phyloP scores from a whole-genome alignment of 495 filamentous ascomycete genomes.

The Halenospora varia region DNA sequence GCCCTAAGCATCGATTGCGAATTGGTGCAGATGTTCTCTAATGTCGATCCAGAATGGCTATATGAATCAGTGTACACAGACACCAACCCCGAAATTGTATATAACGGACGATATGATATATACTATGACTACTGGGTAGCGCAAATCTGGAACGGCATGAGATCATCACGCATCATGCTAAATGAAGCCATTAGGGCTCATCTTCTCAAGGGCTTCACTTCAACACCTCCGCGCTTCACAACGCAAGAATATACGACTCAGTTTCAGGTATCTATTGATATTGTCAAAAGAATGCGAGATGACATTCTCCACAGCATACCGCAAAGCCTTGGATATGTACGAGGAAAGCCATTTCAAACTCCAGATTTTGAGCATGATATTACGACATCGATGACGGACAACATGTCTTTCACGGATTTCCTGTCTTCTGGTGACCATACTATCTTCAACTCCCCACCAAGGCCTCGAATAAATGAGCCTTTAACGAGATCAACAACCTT shows the following conservation, averaged over 20 bases:
- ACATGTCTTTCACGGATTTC: not conserved
- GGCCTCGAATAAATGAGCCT: not conserved
- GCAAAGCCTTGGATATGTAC: constrained; percentile 33
- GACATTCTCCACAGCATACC: constrained; percentile 43
- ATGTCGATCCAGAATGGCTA: constrained; percentile 36
- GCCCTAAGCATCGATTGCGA: constrained; percentile 47
- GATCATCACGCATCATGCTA: constrained; percentile 52
- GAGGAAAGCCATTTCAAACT: constrained; percentile 4
- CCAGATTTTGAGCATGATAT: not conserved
- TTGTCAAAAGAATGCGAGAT: constrained; percentile 30
- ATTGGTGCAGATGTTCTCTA: constrained; percentile 38
- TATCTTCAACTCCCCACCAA: not conserved
- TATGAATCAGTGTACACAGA: constrained; percentile 32
- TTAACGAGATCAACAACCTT: not conserved
- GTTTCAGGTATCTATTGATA: constrained; percentile 5
- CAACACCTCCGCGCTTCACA: constrained; percentile 1
- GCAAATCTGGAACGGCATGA: constrained; percentile 60
- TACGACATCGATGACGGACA: not conserved
- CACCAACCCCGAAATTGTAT: constrained; percentile 32
- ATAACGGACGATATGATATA: constrained; percentile 53
- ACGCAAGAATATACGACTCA: constrained; percentile 4
- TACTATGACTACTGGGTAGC: constrained; percentile 55
- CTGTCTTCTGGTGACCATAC: not conserved
- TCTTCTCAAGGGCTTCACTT: constrained; percentile 25
- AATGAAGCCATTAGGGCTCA: constrained; percentile 44